Conservation (phyloP, 805 yeast genomes). For the Spathaspora passalidarum region DNA sequence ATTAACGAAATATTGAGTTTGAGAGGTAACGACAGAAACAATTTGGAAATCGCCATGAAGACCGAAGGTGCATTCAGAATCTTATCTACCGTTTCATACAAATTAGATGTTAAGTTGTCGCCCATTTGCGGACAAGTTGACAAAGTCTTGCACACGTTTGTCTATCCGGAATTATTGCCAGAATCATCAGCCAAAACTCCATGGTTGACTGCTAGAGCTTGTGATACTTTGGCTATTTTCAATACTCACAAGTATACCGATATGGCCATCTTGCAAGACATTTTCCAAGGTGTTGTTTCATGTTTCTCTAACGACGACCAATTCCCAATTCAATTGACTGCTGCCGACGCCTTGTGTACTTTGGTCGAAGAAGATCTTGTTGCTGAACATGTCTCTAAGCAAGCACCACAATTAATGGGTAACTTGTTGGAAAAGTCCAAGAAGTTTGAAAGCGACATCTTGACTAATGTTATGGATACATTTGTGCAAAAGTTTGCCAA, state of each 20-base stretch:
- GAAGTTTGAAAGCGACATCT: constrained; percentile 40
- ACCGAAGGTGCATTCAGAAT: constrained; percentile 43
- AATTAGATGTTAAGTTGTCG: constrained; percentile 30
- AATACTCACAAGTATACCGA: constrained; percentile 30
- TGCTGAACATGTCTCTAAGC: constrained; percentile 39
- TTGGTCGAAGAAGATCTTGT: constrained; percentile 45
- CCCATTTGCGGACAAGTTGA: constrained; percentile 42
- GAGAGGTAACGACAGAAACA: constrained; percentile 26
- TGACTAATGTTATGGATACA: constrained; percentile 44
- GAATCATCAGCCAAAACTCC: constrained; percentile 30
- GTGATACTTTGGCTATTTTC: constrained; percentile 44
- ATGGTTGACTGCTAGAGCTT: constrained; percentile 45
- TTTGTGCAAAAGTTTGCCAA: constrained; percentile 43
- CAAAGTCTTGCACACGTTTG: constrained; percentile 33
- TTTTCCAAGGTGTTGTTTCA: constrained; percentile 38
- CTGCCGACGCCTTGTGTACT: constrained; percentile 51
- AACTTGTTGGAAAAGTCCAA: constrained; percentile 44
- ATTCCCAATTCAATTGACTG: constrained; percentile 48
- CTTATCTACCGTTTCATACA: constrained; percentile 38
- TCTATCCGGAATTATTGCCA: constrained; percentile 37
- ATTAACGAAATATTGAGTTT: constrained; percentile 33
- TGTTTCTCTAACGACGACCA: constrained; percentile 43
- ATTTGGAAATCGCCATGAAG: constrained; percentile 28
- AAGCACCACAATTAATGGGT: constrained; percentile 45
- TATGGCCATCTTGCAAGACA: constrained; percentile 32